Conservation (phyloP, 139 green algal species). For the Diplosphaera chodatii region DNA sequence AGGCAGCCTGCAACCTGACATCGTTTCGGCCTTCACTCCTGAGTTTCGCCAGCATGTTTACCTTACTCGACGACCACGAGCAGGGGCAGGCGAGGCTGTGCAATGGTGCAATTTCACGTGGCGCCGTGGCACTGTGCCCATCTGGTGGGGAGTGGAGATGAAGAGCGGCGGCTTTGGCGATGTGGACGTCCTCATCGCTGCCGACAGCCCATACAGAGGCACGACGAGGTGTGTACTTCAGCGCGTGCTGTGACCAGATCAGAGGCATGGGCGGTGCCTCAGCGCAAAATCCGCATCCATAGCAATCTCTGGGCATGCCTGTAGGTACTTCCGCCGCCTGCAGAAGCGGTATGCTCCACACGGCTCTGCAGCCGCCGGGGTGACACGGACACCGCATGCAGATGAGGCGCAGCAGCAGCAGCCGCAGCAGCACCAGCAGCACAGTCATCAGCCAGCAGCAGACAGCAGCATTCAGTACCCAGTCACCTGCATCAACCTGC, state of each 20-base stretch:
- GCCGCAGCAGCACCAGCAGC: neutral
- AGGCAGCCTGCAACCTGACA: too few species aligned
- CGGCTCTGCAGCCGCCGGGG: constrained; percentile 22
- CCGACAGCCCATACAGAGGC: constrained; percentile 71
- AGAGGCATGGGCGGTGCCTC: too few species aligned
- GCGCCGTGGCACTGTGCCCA: constrained; percentile 80
- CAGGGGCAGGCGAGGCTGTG: constrained; percentile 19
- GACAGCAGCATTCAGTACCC: constrained; percentile 31
- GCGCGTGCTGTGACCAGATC: too few species aligned
- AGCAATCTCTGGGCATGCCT: too few species aligned
- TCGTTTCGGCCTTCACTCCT: too few species aligned
- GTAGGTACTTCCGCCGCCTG: constrained; percentile 72
- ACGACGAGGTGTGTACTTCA: constrained; percentile 43
- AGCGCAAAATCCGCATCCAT: too few species aligned
- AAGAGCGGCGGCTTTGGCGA: constrained; percentile 73
- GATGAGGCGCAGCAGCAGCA: neutral
- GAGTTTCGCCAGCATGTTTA: too few species aligned
- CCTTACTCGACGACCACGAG: too few species aligned
- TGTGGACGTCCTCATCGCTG: constrained; percentile 80
- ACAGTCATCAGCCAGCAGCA: neutral
- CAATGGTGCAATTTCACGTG: constrained; percentile 71
- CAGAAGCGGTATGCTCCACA: constrained; percentile 60
- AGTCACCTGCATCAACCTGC: constrained; percentile 89
- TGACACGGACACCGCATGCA: neutral
- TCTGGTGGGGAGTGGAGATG: constrained; percentile 59